Evolutionary conservation across 176 grass and related monocot species (phyloP), one percentile per base, ranked within the genome.

Genomic region (Bonia amplexicaulis): DNA sequence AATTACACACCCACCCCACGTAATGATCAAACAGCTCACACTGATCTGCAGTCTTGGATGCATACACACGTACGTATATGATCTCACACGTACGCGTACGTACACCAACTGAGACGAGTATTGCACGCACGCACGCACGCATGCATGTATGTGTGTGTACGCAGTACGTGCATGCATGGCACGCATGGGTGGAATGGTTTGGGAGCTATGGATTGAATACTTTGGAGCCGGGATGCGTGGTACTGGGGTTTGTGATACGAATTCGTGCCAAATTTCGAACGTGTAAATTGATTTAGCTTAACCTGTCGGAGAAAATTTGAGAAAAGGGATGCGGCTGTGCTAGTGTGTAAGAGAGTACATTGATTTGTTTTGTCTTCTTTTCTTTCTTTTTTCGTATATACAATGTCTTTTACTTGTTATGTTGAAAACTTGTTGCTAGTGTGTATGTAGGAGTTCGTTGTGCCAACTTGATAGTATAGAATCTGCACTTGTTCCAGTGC

Each of bases 251-350:
- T 26, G 29, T 71, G 78, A 42, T 72, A 53, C 25, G 60, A 23
- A 58, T 64, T 72, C 74, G 37, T 72, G 74, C 26, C 35, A 23
- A 47, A 47, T 73, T 57, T 66, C 68, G 20, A 57, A 46, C 74
- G 12, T 89, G 87, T 84, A 84, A 72, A 86, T 86, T 82, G 46
- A 31, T 57, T 78, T 90, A 90, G 88, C 84, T 72, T 82, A 77
- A 80, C 57, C 17, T 67, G 58, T 71, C 19, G 59, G 54, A 52
- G 59, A 22, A 80, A 37, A 64, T 3, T 1, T 58, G 54, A 83
- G 6, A 51, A 26, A 22, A 66, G 55, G 39, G 14, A 62, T 15
- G 68, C 9, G 68, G 54, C 40, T 80, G 51, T 61, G 67, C 48
- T 85, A 69, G 88, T 70, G 71, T 53, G 66, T 74, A 58, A 74